Base-by-base conservation (phyloP, 768 basidiomycete genomes). In the Russula brevipes region DNA sequence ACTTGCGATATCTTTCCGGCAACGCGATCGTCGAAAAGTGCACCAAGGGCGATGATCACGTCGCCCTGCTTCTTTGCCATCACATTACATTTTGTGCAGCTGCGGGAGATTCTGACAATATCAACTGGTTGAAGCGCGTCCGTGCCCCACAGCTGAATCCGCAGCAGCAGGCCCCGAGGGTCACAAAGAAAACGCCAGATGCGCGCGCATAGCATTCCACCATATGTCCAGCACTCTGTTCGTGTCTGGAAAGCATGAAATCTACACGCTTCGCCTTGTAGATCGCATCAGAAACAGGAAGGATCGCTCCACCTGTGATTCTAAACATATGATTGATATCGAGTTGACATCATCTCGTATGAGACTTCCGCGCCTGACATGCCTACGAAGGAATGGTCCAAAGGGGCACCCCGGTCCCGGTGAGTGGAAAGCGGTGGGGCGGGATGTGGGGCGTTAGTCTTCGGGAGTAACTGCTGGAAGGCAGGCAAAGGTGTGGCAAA, bases 71-170 rank as follows among this genome's bases (percentile, higher is more conserved):
- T 94, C 76, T 98, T 98, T 55, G 98, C 92, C 94, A 98, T 96
- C 64, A 99, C 96, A 72, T 99, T 98, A 97, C 97, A 98, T 75
- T 98, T 99, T 31, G 97, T 98, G 78, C 97, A 99, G 69, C 88
- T 87, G 55, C 96, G 82, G 36, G 95, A 97, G 75, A 98, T 99
- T 54, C 97, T 96, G 59, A 99, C 81, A 54, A 98, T 77, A 73
- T 99, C 97, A 44, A 97, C 97, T 77, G 98, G 97, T 73, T 99
- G 97, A 84, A 99, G 98, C 1, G 93, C 92, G 72, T 99, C 96
- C 14, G 92, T 94, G 19, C 96, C 96, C 96, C 64, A 99, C 98
- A 57, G 92, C 88, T n/a, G 91, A 91, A 8, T 95, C 98, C 54
- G 96, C 98, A 42, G 97, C 97, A 31, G 97, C 96, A 11, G 96